Base-by-base conservation (phyloP, 768 basidiomycete genomes). In the Chlorophyllum brunneum region DNA sequence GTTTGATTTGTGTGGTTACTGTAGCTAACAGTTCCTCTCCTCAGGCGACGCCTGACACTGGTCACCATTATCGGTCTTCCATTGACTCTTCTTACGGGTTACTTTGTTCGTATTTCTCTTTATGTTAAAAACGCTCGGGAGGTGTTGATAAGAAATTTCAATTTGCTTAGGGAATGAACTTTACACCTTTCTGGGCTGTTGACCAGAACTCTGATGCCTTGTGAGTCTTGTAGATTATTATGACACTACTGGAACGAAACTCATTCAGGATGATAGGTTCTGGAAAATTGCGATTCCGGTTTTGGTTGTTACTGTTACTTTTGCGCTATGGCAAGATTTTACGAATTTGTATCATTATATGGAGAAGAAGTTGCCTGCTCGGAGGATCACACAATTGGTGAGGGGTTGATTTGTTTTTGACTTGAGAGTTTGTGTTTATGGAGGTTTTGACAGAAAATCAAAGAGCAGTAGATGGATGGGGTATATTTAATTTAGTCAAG, bases 41-140 rank as follows among this genome's bases (percentile, higher is more conserved):
- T 57, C 20, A 83, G 81, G 81, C 81, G 81, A 36, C 78, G 78
- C 42, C 69, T 88, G 34, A 87, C 85, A 5, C 67, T 85, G 11
- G 81, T 79, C 2, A 88, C 84, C 1, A 83, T 88, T 60, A 80
- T 86, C 60, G 86, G 81, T 72, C 66, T 88, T 7, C 86, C 85
- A 1, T 67, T 88, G 50, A 86, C 85, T 2, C 69, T 86, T 7
- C 73, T 87, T 16, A 86, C 84, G 16, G 83, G 85, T 43, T 87
- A 85, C 65, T 86, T 87, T 59, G 65, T 73, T 57, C 45, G 62
- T 62, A 7, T 27, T 26, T 8, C 37, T 26, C n/a, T 24, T 27
- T 33, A 9, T 39, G 5, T 5, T 16, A 26, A 39, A 42, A 2
- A 5, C 16, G 11, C 16, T 11, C 11, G 7, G 11, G 5, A 36